Evolutionary conservation across 495 filamentous ascomycete species (phyloP).

Genomic region (Hypoxylon lienhwacheense): DNA sequence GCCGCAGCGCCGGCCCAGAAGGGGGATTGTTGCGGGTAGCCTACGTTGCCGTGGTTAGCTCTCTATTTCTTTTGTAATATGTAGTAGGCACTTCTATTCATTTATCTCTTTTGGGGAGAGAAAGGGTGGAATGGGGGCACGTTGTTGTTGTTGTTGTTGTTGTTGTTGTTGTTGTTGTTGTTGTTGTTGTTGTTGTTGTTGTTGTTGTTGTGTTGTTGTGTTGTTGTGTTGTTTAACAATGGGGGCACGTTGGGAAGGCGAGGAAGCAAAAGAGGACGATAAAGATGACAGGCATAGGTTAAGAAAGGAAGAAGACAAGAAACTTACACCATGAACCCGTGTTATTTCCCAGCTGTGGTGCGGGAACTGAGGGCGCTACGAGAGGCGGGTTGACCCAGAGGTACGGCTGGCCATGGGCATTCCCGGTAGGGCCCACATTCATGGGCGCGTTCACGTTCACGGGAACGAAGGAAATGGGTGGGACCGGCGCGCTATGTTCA

Average conservation of each 20-base stretch:
- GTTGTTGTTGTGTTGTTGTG: too few relatives aligned
- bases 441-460: background rate
- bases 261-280: too few relatives aligned
- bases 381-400: constrained; percentile 27
- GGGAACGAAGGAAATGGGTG: background rate
- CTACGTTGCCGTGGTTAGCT: constrained; percentile 12
- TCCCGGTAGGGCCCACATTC: background rate
- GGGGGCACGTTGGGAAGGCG: too few relatives aligned
- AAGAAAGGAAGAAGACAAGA: too few relatives aligned
- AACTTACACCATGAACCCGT: constrained; percentile 25
- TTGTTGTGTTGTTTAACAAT: too few relatives aligned
- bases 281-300: too few relatives aligned
- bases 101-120: background rate
- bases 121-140: too few relatives aligned
- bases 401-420: constrained; percentile 3
- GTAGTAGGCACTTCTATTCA: background rate
- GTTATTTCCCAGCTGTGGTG: constrained; percentile 10
- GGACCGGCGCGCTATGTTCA: constrained; percentile 1
- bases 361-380: constrained; percentile 16
- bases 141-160: too few relatives aligned
- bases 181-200: too few relatives aligned
- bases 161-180: too few relatives aligned
- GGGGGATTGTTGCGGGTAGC: constrained; percentile 21
- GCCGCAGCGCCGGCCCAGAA: constrained; percentile 14
- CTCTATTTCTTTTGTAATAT: background rate